These are phyloP conservation scores for Aspergillus pseudotamarii DNA, from an alignment of 2,329 filamentous ascomycete species.

Conservation along the genomic window DNA sequence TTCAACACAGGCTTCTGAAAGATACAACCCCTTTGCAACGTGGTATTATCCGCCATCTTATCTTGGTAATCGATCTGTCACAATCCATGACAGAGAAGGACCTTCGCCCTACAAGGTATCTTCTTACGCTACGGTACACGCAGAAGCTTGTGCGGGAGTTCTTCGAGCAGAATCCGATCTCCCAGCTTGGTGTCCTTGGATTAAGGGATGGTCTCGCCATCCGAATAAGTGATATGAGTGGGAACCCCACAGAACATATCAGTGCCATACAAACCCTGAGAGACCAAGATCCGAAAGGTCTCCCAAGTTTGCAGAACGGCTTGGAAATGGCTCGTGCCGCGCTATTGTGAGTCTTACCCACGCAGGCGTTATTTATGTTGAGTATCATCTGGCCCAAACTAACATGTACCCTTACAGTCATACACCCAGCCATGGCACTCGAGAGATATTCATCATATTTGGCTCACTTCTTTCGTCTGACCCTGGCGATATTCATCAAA, in stretches of 20 bases:
- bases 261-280: slow-evolving; percentile 70
- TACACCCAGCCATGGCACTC: slow-evolving; percentile 87
- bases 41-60: slow-evolving; percentile 94
- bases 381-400: neutral
- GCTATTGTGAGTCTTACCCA: slow-evolving; percentile 65
- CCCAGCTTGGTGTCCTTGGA: slow-evolving; percentile 86
- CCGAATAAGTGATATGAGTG: slow-evolving; percentile 83
- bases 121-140: slow-evolving; percentile 79
- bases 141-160: slow-evolving; percentile 89
- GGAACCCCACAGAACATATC: slow-evolving; percentile 88
- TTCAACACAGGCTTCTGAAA: slow-evolving; percentile 68
- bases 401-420: slow-evolving; percentile 57
- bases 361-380: neutral
- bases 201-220: slow-evolving; percentile 92
- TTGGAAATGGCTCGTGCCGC: slow-evolving; percentile 92
- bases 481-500: slow-evolving; percentile 92
- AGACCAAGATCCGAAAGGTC: slow-evolving; percentile 70
- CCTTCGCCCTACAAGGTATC: slow-evolving; percentile 81
- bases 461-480: slow-evolving; percentile 89
- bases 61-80: slow-evolving; percentile 88
- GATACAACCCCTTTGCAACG: slow-evolving; percentile 95
- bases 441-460: slow-evolving; percentile 89
- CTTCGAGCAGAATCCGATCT: slow-evolving; percentile 98
- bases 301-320: slow-evolving; percentile 87
- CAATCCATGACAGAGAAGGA: slow-evolving; percentile 96